Evolutionary conservation across 768 basidiomycete species (phyloP).

Genomic region (Cystobasidium tubakii): DNA sequence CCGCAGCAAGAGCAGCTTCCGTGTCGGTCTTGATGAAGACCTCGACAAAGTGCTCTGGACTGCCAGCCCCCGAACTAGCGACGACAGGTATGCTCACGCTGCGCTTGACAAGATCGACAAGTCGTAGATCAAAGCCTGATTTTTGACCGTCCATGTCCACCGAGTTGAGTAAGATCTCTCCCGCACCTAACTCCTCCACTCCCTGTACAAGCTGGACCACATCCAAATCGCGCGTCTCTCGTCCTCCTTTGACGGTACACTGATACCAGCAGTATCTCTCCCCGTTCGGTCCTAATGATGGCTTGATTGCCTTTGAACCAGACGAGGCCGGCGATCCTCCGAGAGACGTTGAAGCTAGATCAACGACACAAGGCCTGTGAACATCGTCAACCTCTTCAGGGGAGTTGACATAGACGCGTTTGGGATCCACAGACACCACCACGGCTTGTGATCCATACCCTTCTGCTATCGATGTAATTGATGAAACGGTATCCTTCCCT

Average conservation of each 20-base stretch:
- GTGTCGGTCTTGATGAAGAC: slow-evolving; percentile 73
- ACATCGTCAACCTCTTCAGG: slow-evolving; percentile 49
- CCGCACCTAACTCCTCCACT: slow-evolving; percentile 83
- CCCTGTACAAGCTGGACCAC: slow-evolving; percentile 86
- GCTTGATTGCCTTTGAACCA: slow-evolving; percentile 44
- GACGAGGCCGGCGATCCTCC: slow-evolving; percentile 42
- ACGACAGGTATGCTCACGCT: slow-evolving; percentile 85
- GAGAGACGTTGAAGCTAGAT: slow-evolving; percentile 43
- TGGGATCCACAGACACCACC: slow-evolving; percentile 93
- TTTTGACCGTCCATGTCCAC: slow-evolving; percentile 95
- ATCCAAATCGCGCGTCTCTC: slow-evolving; percentile 73
- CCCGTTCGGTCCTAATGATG: slow-evolving; percentile 51
- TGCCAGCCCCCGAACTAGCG: slow-evolving; percentile 88
- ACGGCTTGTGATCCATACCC: slow-evolving; percentile 94
- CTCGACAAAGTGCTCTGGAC: slow-evolving; percentile 71
- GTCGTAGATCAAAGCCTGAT: slow-evolving; percentile 78
- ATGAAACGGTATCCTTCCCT: slow-evolving; percentile 64
- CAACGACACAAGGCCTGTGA: slow-evolving; percentile 52
- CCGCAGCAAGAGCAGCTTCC: slow-evolving; percentile 81
- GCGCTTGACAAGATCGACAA: slow-evolving; percentile 67
- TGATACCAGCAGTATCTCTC: slow-evolving; percentile 94
- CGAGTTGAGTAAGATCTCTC: slow-evolving; percentile 89
- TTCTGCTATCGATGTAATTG: slow-evolving; percentile 84
- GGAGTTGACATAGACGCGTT: slow-evolving; percentile 68
- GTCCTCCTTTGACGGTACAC: slow-evolving; percentile 91